Evolutionary conservation across 78 protist genomes (phyloP).

Genomic region (Protostelium mycophagum): DNA sequence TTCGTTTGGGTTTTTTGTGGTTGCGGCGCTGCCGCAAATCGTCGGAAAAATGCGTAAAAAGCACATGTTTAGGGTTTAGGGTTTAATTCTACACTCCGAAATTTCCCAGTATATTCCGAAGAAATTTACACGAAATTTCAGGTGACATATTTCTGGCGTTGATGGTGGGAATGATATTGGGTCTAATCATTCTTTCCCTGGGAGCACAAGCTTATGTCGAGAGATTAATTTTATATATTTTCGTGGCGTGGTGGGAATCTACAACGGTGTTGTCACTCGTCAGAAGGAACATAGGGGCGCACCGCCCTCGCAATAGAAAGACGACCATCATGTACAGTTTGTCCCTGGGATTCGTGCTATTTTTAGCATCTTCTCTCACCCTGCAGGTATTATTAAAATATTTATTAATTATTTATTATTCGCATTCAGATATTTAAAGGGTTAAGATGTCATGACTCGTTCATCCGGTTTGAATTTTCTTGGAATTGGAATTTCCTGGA

Average conservation of each 20-base stretch:
- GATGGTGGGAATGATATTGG: conserved; percentile 77
- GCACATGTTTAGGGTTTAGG: no score
- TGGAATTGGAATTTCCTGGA: no score
- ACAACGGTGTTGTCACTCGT: conserved; percentile 53
- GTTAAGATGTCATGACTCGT: no score
- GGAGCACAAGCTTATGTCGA: conserved; percentile 66
- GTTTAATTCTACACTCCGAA: no score
- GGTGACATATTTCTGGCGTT: conserved; percentile 81
- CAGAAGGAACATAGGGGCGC: conserved; percentile 82
- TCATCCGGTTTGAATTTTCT: conserved; percentile 13
- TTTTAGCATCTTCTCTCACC: conserved; percentile 61
- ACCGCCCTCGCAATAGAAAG: conserved; percentile 88
- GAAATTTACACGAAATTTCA: no score
- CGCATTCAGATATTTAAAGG: no score
- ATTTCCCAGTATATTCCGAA: no score
- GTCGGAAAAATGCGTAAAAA: no score
- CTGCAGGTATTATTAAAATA: conserved; percentile 44
- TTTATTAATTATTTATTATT: conserved; percentile 31
- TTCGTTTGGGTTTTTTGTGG: no score
- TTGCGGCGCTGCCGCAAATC: no score
- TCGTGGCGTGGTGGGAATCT: conserved; percentile 73
- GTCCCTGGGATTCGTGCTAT: conserved; percentile 82
- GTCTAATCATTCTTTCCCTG: conserved; percentile 70
- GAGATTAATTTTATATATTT: conserved; percentile 18
- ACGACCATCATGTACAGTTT: conserved; percentile 89